Percentiles rank a stretch among this genome's conserved stretches.
These are phyloP conservation scores for Volvox africanus DNA, from an alignment of 139 green algal species.

Conservation along the genomic window DNA sequence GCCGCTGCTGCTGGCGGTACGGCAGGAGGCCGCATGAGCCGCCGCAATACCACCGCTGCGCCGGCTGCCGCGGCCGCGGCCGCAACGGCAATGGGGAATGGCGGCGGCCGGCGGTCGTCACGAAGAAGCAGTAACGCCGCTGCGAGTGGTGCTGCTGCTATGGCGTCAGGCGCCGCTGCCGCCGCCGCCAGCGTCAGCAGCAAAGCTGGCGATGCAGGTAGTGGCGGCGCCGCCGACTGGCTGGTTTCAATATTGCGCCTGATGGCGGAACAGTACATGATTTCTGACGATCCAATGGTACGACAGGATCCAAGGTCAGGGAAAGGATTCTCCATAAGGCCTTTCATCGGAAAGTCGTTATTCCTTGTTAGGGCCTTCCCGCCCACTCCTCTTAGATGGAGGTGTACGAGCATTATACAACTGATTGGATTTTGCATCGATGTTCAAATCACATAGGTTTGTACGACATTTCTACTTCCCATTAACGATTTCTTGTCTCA, in stretches of 20 bases:
- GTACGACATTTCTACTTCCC: too few species aligned
- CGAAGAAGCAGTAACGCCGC: not conserved
- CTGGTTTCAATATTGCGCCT: conserved; percentile 19
- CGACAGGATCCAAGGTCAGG: not conserved
- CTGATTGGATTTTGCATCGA: too few species aligned
- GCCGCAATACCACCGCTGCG: not conserved
- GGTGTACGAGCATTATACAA: too few species aligned
- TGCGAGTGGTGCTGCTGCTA: not conserved
- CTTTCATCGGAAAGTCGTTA: too few species aligned
- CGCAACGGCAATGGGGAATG: not conserved
- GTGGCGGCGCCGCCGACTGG: not conserved
- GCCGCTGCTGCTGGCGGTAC: not conserved
- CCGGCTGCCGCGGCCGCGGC: too few species aligned
- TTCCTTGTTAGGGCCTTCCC: too few species aligned
- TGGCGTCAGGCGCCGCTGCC: not conserved
- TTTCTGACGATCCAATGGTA: conserved; percentile 16
- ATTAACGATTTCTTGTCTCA: too few species aligned
- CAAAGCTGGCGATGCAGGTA: not conserved
- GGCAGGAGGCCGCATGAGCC: not conserved
- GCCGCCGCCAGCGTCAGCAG: not conserved
- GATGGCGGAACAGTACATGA: conserved; percentile 33
- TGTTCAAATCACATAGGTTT: too few species aligned
- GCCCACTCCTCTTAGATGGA: too few species aligned
- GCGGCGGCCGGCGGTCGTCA: not conserved
- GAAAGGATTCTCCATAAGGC: too few species aligned